Evolutionary conservation across 805 yeast genomes (phyloP), one percentile per base, ranked within the genome.

Genomic region (Candida dajiaensis): DNA sequence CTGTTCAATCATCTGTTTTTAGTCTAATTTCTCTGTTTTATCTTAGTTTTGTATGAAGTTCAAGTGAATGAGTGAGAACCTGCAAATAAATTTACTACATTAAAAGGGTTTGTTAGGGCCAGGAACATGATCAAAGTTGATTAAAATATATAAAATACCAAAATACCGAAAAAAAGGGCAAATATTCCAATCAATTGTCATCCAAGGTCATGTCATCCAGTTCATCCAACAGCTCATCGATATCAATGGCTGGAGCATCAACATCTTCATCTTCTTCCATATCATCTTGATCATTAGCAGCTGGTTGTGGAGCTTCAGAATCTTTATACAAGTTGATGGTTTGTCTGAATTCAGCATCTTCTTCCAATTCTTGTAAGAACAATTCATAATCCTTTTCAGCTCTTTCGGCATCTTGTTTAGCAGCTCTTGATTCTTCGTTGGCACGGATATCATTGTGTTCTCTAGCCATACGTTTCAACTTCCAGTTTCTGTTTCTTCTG

Each of bases 321-420:
- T 83, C 80, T 71, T 89, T 94, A 74, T 94, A 94, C 60, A 94
- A 62, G 64, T 94, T 92, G 66, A 94, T 80, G 40, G 89, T 81
- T 59, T 85, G 89, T 73, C 99, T 85, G 65, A 94, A 77, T 65
- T 94, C 99, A 46, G 82, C 82, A 69, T 94, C 99, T 69, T 94
- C 98, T 73, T 94, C 99, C 65, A 94, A 80, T 67, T 94, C 97
- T 71, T 89, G 97, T 70, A 94, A 78, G 87, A 94, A 94, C 55
- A 84, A 63, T 71, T 92, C 99, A 71, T 89, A 94, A 69, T 92
- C 99, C 67, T 80, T 83, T 69, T 92, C 97, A 6, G 95, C 96
- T 58, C 86, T 78, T 65, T 89, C 98, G 58, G 81, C 81, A 52
- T 89, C 97, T 67, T 86, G 94, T 72, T 79, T 85, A 46, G 88